Evolutionary conservation across 2,329 filamentous ascomycete genomes (phyloP).

Genomic region (Colletotrichum tofieldiae): DNA sequence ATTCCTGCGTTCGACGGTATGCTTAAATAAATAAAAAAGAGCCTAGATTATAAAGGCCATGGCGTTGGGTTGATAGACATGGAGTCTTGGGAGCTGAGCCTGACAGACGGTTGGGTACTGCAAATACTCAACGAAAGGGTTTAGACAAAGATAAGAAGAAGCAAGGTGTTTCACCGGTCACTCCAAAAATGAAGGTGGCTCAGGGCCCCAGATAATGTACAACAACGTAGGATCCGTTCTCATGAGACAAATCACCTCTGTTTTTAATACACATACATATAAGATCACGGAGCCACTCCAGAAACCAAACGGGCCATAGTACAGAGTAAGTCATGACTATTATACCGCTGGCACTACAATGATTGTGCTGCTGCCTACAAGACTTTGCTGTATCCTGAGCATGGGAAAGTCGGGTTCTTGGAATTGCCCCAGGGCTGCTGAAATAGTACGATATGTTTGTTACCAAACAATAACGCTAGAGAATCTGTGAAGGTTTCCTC

Average conservation of each 20-base stretch:
- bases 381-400: neutral
- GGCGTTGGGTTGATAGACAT: constrained; percentile 45
- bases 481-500: neutral
- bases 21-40: constrained; percentile 53
- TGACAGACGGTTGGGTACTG: constrained; percentile 56
- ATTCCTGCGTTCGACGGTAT: constrained; percentile 88
- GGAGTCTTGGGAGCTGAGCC: constrained; percentile 32
- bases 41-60: constrained; percentile 17
- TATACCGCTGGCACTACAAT: neutral
- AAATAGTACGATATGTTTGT: neutral
- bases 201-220: constrained; percentile 37
- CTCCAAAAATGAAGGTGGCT: constrained; percentile 23
- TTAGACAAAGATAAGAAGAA: constrained; percentile 36
- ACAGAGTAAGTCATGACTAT: neutral
- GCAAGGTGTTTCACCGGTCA: constrained; percentile 1
- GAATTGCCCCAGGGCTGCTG: neutral
- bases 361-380: neutral
- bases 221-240: constrained; percentile 35
- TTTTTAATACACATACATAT: constrained; percentile 34
- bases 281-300: neutral
- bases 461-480: neutral
- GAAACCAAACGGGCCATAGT: neutral
- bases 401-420: neutral
- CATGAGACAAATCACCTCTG: constrained; percentile 39
- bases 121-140: constrained; percentile 21